Evolutionary conservation across 352 stramenopile species (phyloP).

Genomic region (Phytophthora litchii): DNA sequence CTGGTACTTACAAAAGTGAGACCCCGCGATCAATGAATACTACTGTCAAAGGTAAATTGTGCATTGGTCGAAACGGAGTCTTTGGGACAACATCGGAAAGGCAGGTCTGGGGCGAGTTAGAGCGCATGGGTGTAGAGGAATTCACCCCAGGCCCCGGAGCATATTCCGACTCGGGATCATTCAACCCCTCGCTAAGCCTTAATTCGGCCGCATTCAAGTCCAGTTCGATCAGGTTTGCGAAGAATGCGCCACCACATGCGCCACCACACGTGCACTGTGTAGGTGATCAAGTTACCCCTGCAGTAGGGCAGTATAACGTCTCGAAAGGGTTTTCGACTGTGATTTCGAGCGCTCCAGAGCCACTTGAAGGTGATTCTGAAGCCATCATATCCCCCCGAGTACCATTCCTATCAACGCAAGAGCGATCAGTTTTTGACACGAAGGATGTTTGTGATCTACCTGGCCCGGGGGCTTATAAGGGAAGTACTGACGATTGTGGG

Average conservation of each 20-base stretch:
- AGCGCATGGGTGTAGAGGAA: slow-evolving; percentile 51
- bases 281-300: slow-evolving; percentile 44
- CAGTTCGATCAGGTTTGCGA: slow-evolving; percentile 53
- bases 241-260: slow-evolving; percentile 43
- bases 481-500: slow-evolving; percentile 10
- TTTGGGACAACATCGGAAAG: slow-evolving; percentile 80
- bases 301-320: slow-evolving; percentile 62
- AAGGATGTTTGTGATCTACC: slow-evolving; percentile 46
- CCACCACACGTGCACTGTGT: slow-evolving; percentile 63
- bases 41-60: slow-evolving; percentile 48
- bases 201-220: slow-evolving; percentile 70
- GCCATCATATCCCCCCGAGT: slow-evolving; percentile 28
- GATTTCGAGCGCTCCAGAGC: slow-evolving; percentile 1
- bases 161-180: slow-evolving; percentile 47
- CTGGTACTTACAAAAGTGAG: slow-evolving; percentile 64
- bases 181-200: slow-evolving; percentile 41
- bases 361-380: slow-evolving; percentile 3
- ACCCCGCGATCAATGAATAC: slow-evolving; percentile 67
- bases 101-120: slow-evolving; percentile 69
- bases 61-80: slow-evolving; percentile 66
- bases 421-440: slow-evolving; percentile 52
- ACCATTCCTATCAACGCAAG: slow-evolving; percentile 52
- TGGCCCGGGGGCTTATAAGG: slow-evolving; percentile 56
- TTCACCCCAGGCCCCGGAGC: slow-evolving; percentile 62
- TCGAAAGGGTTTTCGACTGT: slow-evolving; percentile 28